Percentiles rank a stretch among this genome's conserved stretches.
Evolutionary conservation across 1,284 basidiomycete species (phyloP).

Genomic region (Fistulina hepatica): DNA sequence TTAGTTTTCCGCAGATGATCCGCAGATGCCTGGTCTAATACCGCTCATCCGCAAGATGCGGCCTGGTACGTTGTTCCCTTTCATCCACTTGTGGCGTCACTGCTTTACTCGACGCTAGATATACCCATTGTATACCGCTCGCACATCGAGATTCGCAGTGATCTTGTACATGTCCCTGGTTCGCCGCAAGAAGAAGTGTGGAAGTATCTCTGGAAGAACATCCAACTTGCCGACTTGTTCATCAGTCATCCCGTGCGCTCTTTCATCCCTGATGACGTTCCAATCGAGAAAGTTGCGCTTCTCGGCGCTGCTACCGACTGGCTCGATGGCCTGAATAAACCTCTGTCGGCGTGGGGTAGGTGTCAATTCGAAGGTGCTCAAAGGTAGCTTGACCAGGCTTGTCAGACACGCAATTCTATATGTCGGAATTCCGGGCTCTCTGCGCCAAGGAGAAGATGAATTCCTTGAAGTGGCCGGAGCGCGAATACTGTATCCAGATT

Average conservation of each 20-base stretch:
- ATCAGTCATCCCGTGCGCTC: constrained; percentile 88
- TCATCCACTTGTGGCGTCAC: neutral
- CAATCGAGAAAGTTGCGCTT: constrained; percentile 55
- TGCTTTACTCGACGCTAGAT: constrained; percentile 44
- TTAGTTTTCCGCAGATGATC: constrained; percentile 46
- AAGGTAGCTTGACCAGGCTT: constrained; percentile 18
- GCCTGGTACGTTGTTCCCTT: neutral
- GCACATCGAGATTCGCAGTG: constrained; percentile 82
- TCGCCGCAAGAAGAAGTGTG: constrained; percentile 82
- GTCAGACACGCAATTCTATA: constrained; percentile 71
- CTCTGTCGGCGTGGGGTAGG: constrained; percentile 60
- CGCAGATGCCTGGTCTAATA: constrained; percentile 80
- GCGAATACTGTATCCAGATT: constrained; percentile 76
- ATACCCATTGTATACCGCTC: constrained; percentile 82
- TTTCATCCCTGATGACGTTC: constrained; percentile 78
- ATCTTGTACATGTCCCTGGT: constrained; percentile 59
- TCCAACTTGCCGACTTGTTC: constrained; percentile 76
- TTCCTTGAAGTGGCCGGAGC: constrained; percentile 66
- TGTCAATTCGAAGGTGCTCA: constrained; percentile 14
- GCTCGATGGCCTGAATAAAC: constrained; percentile 86
- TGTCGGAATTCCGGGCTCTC: constrained; percentile 69
- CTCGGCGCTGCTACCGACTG: constrained; percentile 75
- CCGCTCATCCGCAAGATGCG: constrained; percentile 66
- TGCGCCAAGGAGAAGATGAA: constrained; percentile 69
- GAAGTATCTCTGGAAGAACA: constrained; percentile 85